Evolutionary conservation across 2,329 filamentous ascomycete genomes (phyloP).

Genomic region (Calonectria crousiana): DNA sequence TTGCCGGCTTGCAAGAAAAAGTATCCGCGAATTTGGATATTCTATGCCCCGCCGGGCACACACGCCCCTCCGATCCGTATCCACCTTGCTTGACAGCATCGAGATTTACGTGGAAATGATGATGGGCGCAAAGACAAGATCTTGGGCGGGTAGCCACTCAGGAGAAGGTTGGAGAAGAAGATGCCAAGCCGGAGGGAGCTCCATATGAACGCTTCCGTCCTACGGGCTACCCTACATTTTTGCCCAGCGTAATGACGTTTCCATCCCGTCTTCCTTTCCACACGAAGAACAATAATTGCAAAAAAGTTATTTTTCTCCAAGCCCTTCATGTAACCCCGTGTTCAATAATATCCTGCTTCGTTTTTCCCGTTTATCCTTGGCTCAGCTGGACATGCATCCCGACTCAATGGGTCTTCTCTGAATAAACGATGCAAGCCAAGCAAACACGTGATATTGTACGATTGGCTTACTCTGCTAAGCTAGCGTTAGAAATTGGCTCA

Average conservation of each 20-base stretch:
- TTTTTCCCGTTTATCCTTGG: neutral
- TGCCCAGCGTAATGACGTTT: neutral
- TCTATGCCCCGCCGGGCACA: neutral
- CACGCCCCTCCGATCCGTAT: neutral
- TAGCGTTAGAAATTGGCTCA: constrained; percentile 5
- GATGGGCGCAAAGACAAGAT: neutral
- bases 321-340: neutral
- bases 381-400: neutral
- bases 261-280: neutral
- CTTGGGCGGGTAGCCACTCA: neutral
- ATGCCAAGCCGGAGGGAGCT: neutral
- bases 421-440: neutral
- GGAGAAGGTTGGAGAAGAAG: neutral
- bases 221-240: neutral
- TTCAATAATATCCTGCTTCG: neutral
- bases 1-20: neutral
- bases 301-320: neutral
- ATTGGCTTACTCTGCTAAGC: neutral
- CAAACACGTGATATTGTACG: neutral
- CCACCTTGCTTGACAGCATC: too few relatives aligned
- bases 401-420: neutral
- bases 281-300: neutral
- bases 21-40: neutral
- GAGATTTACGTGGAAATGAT: constrained; percentile 1
- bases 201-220: neutral